Percentiles rank a stretch among this genome's conserved stretches.
These are phyloP conservation scores for Serendipita sp. DNA, from an alignment of 768 basidiomycete species.

Conservation along the genomic window DNA sequence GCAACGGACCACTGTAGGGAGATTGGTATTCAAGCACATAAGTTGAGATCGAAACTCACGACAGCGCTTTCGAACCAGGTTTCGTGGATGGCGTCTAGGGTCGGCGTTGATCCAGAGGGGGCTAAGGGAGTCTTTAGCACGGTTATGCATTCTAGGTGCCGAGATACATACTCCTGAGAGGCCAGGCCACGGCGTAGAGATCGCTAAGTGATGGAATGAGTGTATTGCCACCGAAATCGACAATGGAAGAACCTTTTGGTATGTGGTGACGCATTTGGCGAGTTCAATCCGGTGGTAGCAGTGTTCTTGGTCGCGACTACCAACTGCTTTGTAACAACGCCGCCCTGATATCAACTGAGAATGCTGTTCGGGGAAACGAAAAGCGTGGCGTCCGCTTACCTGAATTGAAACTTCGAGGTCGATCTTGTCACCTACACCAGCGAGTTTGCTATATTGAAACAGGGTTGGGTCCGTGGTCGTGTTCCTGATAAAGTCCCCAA, in stretches of 20 bases:
- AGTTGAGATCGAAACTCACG: not conserved
- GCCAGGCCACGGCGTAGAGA: not conserved
- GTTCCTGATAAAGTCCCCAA: not conserved
- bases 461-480: not conserved
- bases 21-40: not conserved
- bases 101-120: not conserved
- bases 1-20: not conserved
- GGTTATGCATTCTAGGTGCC: not conserved
- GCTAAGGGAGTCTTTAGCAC: not conserved
- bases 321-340: not conserved
- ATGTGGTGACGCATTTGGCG: not conserved
- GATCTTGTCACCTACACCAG: not conserved
- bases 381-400: not conserved
- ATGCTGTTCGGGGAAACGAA: not conserved
- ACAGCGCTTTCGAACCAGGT: slow-evolving; percentile 6
- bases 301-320: not conserved
- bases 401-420: not conserved
- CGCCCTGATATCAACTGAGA: not conserved
- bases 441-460: not conserved
- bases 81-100: not conserved
- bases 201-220: not conserved
- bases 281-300: not conserved
- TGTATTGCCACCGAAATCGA: not conserved
- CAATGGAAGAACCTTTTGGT: not conserved
- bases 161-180: not conserved